A percentile compares a stretch with the other conserved stretches of the same genome.
Conservation (phyloP, 371 early-diverging fungal genomes). For the Fennellomyces sp. region DNA sequence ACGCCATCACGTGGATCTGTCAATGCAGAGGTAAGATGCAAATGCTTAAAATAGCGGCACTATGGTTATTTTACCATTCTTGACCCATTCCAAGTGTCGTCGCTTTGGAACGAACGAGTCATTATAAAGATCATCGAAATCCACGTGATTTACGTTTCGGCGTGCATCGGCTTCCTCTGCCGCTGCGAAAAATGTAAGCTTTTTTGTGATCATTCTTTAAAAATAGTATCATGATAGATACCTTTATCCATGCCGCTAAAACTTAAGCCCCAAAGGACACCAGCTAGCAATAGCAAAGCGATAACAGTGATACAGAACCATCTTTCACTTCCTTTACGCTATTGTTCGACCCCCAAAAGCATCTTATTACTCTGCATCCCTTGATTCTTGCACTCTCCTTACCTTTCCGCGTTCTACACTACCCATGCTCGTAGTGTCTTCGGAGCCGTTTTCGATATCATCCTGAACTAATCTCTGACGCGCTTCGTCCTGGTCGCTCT, state of each 20-base stretch:
- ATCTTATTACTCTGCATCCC: no score
- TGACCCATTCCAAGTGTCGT: slow-evolving; percentile 51
- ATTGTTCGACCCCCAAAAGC: no score
- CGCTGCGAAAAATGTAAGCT: neutral
- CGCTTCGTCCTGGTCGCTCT: slow-evolving; percentile 14
- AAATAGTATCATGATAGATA: slow-evolving; percentile 4
- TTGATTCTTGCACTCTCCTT: no score
- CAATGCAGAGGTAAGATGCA: neutral
- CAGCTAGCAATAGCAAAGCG: slow-evolving; percentile 14
- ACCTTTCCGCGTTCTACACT: slow-evolving; percentile 13
- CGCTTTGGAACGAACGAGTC: slow-evolving; percentile 44
- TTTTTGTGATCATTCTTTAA: neutral
- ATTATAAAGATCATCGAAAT: slow-evolving; percentile 59
- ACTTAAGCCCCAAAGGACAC: slow-evolving; percentile 21
- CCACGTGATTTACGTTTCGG: slow-evolving; percentile 29
- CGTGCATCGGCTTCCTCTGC: neutral
- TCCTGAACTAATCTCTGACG: slow-evolving; percentile 17
- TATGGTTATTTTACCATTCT: slow-evolving; percentile 36
- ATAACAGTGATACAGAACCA: slow-evolving; percentile 22
- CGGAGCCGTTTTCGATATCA: slow-evolving; percentile 13
- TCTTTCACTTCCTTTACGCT: slow-evolving; percentile 10
- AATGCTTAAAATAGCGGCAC: neutral
- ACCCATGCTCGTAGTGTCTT: neutral
- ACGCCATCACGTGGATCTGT: slow-evolving; percentile 51
- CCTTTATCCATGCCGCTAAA: slow-evolving; percentile 17